Evolutionary conservation across 768 basidiomycete genomes (phyloP), one percentile per base, ranked within the genome.

Genomic region (Hydnomerulius pinastri): DNA sequence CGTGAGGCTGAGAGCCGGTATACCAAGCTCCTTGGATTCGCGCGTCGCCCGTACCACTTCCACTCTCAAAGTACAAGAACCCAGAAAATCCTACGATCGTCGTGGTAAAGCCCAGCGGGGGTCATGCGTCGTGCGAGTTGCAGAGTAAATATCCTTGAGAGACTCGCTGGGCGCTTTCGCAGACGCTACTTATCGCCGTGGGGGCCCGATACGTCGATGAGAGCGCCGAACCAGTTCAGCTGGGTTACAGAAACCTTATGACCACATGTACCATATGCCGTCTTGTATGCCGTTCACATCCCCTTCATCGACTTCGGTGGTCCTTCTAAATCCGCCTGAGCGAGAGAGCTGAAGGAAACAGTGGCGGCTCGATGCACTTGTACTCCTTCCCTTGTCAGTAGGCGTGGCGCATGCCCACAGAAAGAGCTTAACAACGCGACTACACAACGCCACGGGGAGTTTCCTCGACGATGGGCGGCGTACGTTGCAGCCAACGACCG

Each of bases 231-330:
- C 9, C 18, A n/a, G n/a, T 6, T 17, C n/a, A 9, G n/a, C 32
- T 32, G 30, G 30, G 30, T n/a, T n/a, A 11, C 6, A 33, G n/a
- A n/a, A n/a, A 33, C 13, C 32, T 4, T n/a, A 33, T 13, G 32
- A 33, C 32, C 32, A 33, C 15, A 33, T 33, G 11, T n/a, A n/a
- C n/a, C n/a, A n/a, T n/a, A n/a, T 13, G 2, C 12, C 11, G 8
- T 11, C n/a, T 20, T 42, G 27, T 39, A 37, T 36, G 30, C 41
- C n/a, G 52, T 46, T 48, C 46, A 18, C 54, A 43, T 40, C 29
- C 18, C 13, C 15, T 11, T 10, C 50, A 11, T 30, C 9, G 40
- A 25, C 40, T 15, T 28, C 25, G n/a, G 15, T 28, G 40, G 28
- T 42, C 24, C 40, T 41, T 24, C 25, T 28, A 41, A 41, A 41